Conservation (phyloP, 495 filamentous ascomycete species). For the Aspergillus asperescens region DNA sequence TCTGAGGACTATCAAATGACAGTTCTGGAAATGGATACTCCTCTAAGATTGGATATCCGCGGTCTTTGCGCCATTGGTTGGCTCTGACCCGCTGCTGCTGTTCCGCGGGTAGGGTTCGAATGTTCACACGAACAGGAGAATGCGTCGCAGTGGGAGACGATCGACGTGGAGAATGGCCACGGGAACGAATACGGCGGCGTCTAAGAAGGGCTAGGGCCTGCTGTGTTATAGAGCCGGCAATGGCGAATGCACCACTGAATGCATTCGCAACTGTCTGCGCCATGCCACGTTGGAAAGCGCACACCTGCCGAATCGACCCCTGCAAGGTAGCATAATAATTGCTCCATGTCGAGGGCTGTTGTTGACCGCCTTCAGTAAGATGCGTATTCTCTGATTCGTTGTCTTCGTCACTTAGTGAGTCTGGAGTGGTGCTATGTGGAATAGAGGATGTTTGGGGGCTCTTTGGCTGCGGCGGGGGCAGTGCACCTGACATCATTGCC, state of each 20-base stretch:
- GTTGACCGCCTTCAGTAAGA: background rate
- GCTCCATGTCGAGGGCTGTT: no score
- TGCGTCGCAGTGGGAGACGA: background rate
- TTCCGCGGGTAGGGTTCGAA: conserved; percentile 12
- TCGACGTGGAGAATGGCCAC: background rate
- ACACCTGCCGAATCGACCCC: background rate
- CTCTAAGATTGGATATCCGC: conserved; percentile 5
- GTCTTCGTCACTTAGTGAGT: no score
- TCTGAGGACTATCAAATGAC: conserved; percentile 7
- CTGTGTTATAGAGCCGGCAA: conserved; percentile 7
- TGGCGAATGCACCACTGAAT: conserved; percentile 3
- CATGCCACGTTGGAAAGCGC: background rate
- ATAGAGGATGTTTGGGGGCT: background rate
- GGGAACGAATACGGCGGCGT: background rate
- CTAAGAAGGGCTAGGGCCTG: conserved; percentile 1
- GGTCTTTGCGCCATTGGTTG: conserved; percentile 14
- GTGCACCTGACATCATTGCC: conserved; percentile 11
- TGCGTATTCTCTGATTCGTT: no score
- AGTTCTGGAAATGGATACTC: conserved; percentile 16
- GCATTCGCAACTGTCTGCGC: conserved; percentile 7
- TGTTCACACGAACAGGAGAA: conserved; percentile 11
- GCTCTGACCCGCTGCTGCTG: conserved; percentile 8
- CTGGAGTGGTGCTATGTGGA: background rate
- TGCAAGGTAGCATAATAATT: conserved; percentile 5
- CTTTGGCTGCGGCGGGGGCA: background rate